A percentile compares a stretch with the other conserved stretches of the same genome.
Evolutionary conservation across 2,329 filamentous ascomycete species (phyloP).

Genomic region (Colletotrichum tofieldiae): DNA sequence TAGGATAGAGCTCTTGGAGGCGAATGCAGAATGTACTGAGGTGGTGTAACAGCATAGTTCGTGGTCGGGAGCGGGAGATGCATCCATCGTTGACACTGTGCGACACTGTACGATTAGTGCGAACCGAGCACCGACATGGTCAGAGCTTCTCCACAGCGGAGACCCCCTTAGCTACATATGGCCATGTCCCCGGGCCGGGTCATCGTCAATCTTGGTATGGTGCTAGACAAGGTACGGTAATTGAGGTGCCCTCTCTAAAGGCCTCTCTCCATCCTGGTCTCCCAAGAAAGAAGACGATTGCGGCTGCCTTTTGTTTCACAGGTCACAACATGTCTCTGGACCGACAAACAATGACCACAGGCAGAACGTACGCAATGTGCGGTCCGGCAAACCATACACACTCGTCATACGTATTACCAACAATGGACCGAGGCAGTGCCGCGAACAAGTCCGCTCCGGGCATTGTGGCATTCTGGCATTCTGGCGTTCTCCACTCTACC

Average conservation of each 20-base stretch:
- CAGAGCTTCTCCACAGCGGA: slow-evolving; percentile 29
- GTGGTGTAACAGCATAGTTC: neutral
- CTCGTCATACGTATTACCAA: slow-evolving; percentile 12
- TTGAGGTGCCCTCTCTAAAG: neutral
- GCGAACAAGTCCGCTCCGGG: neutral
- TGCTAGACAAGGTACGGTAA: slow-evolving; percentile 19
- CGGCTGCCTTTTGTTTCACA: slow-evolving; percentile 17
- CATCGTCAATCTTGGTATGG: slow-evolving; percentile 19
- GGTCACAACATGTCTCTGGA: slow-evolving; percentile 8
- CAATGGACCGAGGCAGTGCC: slow-evolving; percentile 27
- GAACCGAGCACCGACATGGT: neutral
- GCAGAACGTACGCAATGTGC: neutral
- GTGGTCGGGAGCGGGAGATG: neutral
- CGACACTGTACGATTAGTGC: neutral
- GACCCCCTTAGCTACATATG: slow-evolving; percentile 34
- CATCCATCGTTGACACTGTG: neutral
- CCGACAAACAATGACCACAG: neutral
- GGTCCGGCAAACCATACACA: neutral
- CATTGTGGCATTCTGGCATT: neutral
- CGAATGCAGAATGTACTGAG: neutral
- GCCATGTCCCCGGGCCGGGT: slow-evolving; percentile 15
- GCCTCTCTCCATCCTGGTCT: neutral
- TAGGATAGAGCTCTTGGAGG: neutral
- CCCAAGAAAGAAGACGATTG: neutral
- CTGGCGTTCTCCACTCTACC: neutral